phyloP scores from a whole-genome alignment of 2,329 filamentous ascomycete genomes.

The Helminthosporium solani region DNA sequence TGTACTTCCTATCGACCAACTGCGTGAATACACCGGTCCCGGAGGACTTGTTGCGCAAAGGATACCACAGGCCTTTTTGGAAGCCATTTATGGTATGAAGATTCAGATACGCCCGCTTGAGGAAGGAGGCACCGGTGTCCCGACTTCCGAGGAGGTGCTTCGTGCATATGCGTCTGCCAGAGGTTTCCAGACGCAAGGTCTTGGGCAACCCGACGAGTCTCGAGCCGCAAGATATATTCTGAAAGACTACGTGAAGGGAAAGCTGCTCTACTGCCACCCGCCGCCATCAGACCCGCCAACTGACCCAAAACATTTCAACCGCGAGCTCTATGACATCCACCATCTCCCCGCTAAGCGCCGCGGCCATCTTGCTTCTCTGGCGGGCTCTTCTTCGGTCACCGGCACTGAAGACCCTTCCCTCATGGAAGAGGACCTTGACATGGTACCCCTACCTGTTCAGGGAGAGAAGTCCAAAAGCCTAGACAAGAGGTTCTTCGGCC shows the following conservation, averaged over 20 bases:
- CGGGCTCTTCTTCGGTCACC: conserved; percentile 37
- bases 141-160: conserved; percentile 82
- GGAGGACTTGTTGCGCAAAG: conserved; percentile 78
- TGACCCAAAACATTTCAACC: conserved; percentile 78
- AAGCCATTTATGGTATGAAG: conserved; percentile 90
- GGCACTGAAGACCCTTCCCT: conserved; percentile 43
- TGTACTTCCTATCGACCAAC: conserved; percentile 91
- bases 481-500: conserved; percentile 86
- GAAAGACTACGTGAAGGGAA: conserved; percentile 97
- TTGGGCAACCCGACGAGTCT: conserved; percentile 90
- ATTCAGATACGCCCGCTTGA: conserved; percentile 78
- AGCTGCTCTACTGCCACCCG: conserved; percentile 87
- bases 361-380: conserved; percentile 59
- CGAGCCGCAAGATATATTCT: conserved; percentile 85
- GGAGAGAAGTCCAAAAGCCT: conserved; percentile 75
- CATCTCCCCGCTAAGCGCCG: conserved; percentile 83
- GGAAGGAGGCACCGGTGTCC: conserved; percentile 86
- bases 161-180: conserved; percentile 83
- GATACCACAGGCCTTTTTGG: conserved; percentile 84
- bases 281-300: conserved; percentile 67
- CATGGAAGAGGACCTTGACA: conserved; percentile 53
- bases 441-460: conserved; percentile 47
- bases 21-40: conserved; percentile 89
- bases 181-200: conserved; percentile 86
- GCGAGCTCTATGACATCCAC: conserved; percentile 78